Base-by-base conservation (phyloP, 75 land plant genomes). In the Adiantum capillusveneris region DNA sequence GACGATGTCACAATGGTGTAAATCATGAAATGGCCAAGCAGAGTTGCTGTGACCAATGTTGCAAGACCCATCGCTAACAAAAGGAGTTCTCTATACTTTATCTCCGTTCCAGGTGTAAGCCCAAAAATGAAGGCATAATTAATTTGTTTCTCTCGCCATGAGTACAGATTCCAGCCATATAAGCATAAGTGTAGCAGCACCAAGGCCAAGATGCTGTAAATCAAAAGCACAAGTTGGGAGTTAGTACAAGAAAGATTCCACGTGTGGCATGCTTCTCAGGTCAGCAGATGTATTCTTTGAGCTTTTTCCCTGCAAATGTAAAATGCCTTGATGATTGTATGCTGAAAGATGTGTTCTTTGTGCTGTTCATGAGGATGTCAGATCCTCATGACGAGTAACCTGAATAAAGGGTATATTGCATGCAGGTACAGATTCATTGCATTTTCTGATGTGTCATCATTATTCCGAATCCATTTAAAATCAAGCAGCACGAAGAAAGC, bases 111-210 rank as follows among this genome's bases (percentile, higher is more conserved):
- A 0, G 79, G 68, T 12, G 63, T 20, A 68, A 89, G 82, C 44
- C 84, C 88, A 57, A 89, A 89, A 24, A 89, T 89, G 78, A 89
- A 89, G 62, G 75, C 76, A 65, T 84, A 75, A 74, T 82, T 89
- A 56, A 89, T 89, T 60, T 86, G 66, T n/a, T 64, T 75, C 30
- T 59, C 66, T 68, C 68, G 77, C 95, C 95, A 89, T 65, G 62
- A 48, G 55, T 73, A 78, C 11, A 89, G 45, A 54, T 89, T 80
- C 79, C 83, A 82, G 13, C 95, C 95, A 58, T 89, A 89, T 36
- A 60, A 19, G 56, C 49, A 60, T 22, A 67, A 0, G 37, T 67
- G 70, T 16, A 60, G 20, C 14, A 62, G 22, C 17, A 39, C 11
- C 50, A 60, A 24, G 14, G 53, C 53, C 50, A 43, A 19, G 20